Evolutionary conservation across 129 eudicot genomes (phyloP).

Genomic region (Chrysanthemum makinoi): DNA sequence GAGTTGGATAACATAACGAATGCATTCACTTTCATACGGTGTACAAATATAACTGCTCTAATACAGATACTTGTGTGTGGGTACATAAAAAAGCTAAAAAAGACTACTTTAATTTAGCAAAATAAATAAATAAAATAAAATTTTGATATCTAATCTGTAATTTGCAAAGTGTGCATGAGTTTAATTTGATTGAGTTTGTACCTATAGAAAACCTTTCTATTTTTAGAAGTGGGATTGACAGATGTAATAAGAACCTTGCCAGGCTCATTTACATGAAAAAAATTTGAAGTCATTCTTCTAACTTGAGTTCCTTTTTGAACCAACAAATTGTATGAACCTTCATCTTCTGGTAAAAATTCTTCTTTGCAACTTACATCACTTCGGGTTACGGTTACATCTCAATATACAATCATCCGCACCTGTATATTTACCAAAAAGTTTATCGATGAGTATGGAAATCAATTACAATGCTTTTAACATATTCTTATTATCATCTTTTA

Average conservation of each 20-base stretch:
- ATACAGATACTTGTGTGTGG: too few species aligned
- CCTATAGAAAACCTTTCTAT: constrained; percentile 67
- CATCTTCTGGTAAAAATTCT: too few species aligned
- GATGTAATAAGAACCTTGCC: constrained; percentile 65
- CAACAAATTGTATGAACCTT: constrained; percentile 77
- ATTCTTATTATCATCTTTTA: neutral
- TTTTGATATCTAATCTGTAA: constrained; percentile 30
- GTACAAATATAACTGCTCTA: too few species aligned
- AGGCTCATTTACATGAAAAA: constrained; percentile 76
- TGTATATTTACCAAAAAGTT: constrained; percentile 24
- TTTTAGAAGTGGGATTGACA: constrained; percentile 48
- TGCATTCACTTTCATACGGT: too few species aligned
- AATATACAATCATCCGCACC: constrained; percentile 61
- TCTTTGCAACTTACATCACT: constrained; percentile 60
- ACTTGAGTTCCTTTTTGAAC: constrained; percentile 57
- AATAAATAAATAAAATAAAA: too few species aligned
- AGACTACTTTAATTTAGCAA: too few species aligned
- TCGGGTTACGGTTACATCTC: constrained; percentile 78
- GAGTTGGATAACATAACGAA: too few species aligned
- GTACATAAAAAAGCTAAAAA: too few species aligned
- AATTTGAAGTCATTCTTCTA: constrained; percentile 49
- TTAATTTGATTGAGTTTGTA: constrained; percentile 47
- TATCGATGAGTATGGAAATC: neutral
- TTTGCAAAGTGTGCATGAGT: constrained; percentile 32
- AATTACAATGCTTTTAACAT: neutral